Conservation (phyloP, 768 basidiomycete species). For the Lactarius indigo region DNA sequence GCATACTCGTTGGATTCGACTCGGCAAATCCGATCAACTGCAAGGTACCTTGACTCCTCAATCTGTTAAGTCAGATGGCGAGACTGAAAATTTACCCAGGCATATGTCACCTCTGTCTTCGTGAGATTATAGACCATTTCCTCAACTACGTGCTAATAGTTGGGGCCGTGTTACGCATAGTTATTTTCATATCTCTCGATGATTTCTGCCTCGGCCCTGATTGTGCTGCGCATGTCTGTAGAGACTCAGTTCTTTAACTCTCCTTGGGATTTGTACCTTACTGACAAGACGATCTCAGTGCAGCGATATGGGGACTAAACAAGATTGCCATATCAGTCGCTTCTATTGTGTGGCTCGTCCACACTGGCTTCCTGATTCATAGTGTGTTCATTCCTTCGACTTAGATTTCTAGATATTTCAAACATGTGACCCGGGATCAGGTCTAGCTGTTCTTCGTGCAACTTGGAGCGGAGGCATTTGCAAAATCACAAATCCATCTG, state of each 20-base stretch:
- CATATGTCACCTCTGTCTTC: neutral
- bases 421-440: neutral
- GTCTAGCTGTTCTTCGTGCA: neutral
- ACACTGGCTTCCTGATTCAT: neutral
- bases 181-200: neutral
- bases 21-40: neutral
- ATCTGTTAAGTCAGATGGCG: neutral
- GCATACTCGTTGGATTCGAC: neutral
- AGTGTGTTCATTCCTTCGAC: neutral
- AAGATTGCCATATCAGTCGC: neutral
- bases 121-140: neutral
- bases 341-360: neutral
- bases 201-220: constrained; percentile 12
- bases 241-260: neutral
- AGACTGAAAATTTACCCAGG: neutral
- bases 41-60: neutral
- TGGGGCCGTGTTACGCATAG: neutral
- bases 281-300: neutral
- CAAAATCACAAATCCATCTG: neutral
- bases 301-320: constrained; percentile 7
- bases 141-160: neutral
- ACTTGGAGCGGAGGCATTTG: neutral
- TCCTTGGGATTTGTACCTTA: too few species aligned
- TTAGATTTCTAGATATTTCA: neutral
- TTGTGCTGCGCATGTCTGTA: constrained; percentile 19